A percentile compares a stretch with the other conserved stretches of the same genome.
Evolutionary conservation across 768 basidiomycete genomes (phyloP).

Genomic region (Naganishia kalamii): DNA sequence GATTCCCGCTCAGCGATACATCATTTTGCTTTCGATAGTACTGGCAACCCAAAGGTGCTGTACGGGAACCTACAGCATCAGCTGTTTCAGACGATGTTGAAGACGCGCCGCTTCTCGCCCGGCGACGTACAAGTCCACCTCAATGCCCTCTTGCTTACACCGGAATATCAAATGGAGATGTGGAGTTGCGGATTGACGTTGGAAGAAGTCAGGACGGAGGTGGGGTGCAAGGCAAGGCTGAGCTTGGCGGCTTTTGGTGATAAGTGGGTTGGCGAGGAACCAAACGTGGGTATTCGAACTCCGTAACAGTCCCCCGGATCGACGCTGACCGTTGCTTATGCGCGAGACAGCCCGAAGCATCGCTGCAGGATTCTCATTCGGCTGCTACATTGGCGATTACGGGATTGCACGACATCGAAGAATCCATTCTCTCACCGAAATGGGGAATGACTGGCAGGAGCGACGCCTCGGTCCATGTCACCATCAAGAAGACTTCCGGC

Average conservation of each 20-base stretch:
- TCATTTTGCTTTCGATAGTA: too few species aligned
- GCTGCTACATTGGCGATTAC: slow-evolving; percentile 59
- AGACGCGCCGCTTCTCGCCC: slow-evolving; percentile 37
- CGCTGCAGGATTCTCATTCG: too few species aligned
- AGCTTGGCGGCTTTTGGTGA: slow-evolving; percentile 46
- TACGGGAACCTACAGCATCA: slow-evolving; percentile 94
- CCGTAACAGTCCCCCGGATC: slow-evolving; percentile 26
- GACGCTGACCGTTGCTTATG: slow-evolving; percentile 49
- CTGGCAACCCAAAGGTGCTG: slow-evolving; percentile 50
- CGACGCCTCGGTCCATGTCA: slow-evolving; percentile 74
- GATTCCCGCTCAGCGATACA: too few species aligned
- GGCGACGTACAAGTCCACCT: slow-evolving; percentile 29
- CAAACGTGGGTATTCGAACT: slow-evolving; percentile 52
- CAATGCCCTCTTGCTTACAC: slow-evolving; percentile 36
- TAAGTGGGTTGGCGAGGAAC: slow-evolving; percentile 57
- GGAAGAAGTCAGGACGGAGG: slow-evolving; percentile 42
- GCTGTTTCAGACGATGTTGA: slow-evolving; percentile 75
- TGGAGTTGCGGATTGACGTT: slow-evolving; percentile 43
- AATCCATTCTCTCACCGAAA: slow-evolving; percentile 93
- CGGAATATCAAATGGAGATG: slow-evolving; percentile 39
- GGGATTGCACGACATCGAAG: slow-evolving; percentile 78
- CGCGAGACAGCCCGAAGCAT: too few species aligned
- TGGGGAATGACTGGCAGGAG: slow-evolving; percentile 94
- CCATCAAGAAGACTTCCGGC: slow-evolving; percentile 17
- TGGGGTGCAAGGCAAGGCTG: slow-evolving; percentile 42